phyloP scores from a whole-genome alignment of 1,284 basidiomycete genomes.

The Caloboletus inedulis region DNA sequence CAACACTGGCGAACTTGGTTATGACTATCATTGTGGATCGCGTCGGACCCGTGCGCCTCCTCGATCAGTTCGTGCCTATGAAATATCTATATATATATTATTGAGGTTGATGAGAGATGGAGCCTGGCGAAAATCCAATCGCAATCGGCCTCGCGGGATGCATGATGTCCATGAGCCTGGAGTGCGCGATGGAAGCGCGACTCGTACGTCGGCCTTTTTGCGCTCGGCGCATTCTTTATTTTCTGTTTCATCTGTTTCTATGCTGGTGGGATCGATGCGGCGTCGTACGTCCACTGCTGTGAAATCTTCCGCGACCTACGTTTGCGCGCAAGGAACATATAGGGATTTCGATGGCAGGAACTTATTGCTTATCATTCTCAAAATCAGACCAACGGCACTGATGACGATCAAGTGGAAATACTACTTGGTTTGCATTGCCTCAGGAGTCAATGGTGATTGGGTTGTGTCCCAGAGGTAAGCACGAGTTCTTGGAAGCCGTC shows the following conservation, averaged over 20 bases:
- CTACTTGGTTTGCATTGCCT: no score
- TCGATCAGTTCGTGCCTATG: neutral
- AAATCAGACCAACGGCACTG: no score
- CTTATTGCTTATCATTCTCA: neutral
- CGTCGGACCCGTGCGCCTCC: neutral
- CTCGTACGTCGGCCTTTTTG: neutral
- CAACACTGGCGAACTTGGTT: neutral
- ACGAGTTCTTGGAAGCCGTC: neutral
- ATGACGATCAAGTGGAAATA: neutral
- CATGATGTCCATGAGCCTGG: neutral
- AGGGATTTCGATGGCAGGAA: neutral
- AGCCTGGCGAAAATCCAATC: neutral
- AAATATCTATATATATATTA: no score
- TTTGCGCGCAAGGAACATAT: neutral
- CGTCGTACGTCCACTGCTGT: neutral
- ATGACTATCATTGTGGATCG: neutral
- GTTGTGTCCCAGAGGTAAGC: no score
- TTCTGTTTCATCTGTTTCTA: neutral
- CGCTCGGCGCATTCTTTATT: neutral
- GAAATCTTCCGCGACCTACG: neutral
- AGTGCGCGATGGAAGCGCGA: neutral
- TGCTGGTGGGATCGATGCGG: neutral
- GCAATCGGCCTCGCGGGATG: neutral
- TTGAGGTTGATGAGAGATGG: neutral
- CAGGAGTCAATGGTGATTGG: no score